Base-by-base conservation (phyloP, 2,329 filamentous ascomycete species). In the Alternaria gansuensis region DNA sequence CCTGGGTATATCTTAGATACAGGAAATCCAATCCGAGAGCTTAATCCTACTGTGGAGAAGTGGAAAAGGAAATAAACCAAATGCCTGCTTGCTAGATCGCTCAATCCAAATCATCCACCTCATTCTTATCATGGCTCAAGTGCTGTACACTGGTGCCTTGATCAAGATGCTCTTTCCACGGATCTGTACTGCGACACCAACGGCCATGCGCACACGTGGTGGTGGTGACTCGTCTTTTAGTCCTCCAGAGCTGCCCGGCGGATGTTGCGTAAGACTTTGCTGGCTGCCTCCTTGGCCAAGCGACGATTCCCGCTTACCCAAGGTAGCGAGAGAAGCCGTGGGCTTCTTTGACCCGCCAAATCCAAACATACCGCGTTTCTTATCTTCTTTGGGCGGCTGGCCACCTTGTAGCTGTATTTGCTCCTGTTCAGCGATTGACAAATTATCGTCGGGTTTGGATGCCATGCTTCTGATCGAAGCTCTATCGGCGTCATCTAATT, bases 121-220 rank as follows among this genome's bases (percentile, higher is more conserved):
- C 43, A 21, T 55, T 29, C 50, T 54, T 14, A 43, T 41, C 8
- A 24, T 17, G 11, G 11, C 45, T 72, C 63, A 75, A 34, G 73
- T 76, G 67, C 72, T 76, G 65, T 76, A 82, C 11, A 83, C 80
- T 5, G 81, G 81, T 53, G 82, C 81, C 69, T 83, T 83, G 52
- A 81, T 78, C 64, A 84, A 66, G 33, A 83, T 78, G 40, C 76
- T 79, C 63, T 81, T 79, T n/a, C 81, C 80, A 45, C 81, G 76
- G 34, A 83, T 79, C 59, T 78, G 75, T n/a, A 83, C 81, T 7
- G 78, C 77, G 41, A 83, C 72, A 31, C 81, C 81, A 10, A 79
- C 80, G 14, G 81, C 77, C 71, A 84, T 72, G n/a, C 82, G 75
- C 40, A 83, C 81, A 13, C 81, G 73, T 26, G 78, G 78, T 51